These are phyloP conservation scores for Achaetomium macrosporum DNA, from an alignment of 2,329 filamentous ascomycete genomes.

Conservation along the genomic window DNA sequence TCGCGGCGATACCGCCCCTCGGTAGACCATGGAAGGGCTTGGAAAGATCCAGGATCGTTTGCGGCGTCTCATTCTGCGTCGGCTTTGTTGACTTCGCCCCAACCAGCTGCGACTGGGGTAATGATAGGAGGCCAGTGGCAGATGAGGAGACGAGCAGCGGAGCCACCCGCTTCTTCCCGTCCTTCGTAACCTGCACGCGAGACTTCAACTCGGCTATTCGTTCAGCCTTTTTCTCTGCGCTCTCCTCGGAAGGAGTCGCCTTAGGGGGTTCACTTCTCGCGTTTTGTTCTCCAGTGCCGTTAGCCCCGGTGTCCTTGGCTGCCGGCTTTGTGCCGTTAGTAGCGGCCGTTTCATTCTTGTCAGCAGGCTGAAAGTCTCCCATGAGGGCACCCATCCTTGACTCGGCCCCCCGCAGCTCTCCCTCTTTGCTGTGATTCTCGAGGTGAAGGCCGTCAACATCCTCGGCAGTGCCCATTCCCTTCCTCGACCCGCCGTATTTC, in stretches of 20 bases:
- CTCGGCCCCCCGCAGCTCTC: conserved; percentile 82
- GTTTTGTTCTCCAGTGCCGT: conserved; percentile 34
- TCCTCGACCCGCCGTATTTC: conserved; percentile 84
- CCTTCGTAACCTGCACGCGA: conserved; percentile 88
- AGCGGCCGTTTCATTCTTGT: conserved; percentile 43
- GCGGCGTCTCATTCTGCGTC: conserved; percentile 64
- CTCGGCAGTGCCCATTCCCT: conserved; percentile 85
- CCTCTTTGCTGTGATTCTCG: conserved; percentile 88
- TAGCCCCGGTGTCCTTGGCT: conserved; percentile 35
- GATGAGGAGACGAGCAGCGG: conserved; percentile 88
- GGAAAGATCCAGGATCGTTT: conserved; percentile 80
- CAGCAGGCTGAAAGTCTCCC: conserved; percentile 65
- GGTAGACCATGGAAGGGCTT: conserved; percentile 92
- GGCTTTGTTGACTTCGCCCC: conserved; percentile 62
- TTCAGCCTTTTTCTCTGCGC: conserved; percentile 48
- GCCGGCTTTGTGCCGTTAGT: conserved; percentile 45
- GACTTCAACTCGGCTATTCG: conserved; percentile 67
- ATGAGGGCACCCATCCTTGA: conserved; percentile 98
- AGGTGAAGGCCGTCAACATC: conserved; percentile 82
- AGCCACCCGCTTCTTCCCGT: conserved; percentile 92
- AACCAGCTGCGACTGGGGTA: conserved; percentile 83
- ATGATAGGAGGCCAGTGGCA: conserved; percentile 76
- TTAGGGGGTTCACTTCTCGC: conserved; percentile 32
- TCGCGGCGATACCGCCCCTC: conserved; percentile 75
- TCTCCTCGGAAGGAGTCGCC: conserved; percentile 38